Percentiles rank a stretch among this genome's conserved stretches.
These are phyloP conservation scores for Euryodendron excelsum DNA, from an alignment of 148 eudicot genomes.

Conservation along the genomic window DNA sequence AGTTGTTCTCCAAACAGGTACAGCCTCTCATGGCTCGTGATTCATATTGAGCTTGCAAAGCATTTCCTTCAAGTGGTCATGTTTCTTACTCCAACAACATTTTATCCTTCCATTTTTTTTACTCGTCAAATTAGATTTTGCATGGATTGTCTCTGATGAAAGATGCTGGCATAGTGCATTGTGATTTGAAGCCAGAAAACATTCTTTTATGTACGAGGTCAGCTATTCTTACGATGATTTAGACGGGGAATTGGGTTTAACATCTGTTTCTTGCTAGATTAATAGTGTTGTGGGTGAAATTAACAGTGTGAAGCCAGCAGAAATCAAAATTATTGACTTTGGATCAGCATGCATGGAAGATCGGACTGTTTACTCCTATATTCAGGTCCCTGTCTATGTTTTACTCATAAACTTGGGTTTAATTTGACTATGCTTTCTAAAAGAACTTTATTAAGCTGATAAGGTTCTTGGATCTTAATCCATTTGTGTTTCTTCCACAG, in stretches of 20 bases:
- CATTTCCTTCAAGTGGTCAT: constrained; percentile 3
- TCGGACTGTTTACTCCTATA: constrained; percentile 94
- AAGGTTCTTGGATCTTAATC: constrained; percentile 7
- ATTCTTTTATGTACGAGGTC: constrained; percentile 91
- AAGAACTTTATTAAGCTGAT: background rate
- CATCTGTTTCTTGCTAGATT: constrained; percentile 3
- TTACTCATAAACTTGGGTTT: constrained; percentile 3
- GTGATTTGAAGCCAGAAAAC: constrained; percentile 97
- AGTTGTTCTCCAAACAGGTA: constrained; percentile 97
- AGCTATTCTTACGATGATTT: constrained; percentile 24
- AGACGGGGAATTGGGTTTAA: constrained; percentile 3
- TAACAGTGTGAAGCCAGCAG: constrained; percentile 81
- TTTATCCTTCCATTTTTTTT: constrained; percentile 10
- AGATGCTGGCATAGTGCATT: constrained; percentile 92
- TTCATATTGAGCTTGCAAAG: background rate
- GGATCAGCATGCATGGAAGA: constrained; percentile 99
- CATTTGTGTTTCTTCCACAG: constrained; percentile 46
- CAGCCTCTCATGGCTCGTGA: constrained; percentile 11
- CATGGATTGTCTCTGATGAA: constrained; percentile 89
- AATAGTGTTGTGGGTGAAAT: constrained; percentile 25
- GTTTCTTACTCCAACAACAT: constrained; percentile 15
- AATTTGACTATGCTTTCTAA: background rate
- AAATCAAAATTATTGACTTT: constrained; percentile 93
- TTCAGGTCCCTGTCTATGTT: constrained; percentile 57
- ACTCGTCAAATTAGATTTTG: constrained; percentile 54